Base-by-base conservation (phyloP, 345 rosid species). In the Citrus medica region DNA sequence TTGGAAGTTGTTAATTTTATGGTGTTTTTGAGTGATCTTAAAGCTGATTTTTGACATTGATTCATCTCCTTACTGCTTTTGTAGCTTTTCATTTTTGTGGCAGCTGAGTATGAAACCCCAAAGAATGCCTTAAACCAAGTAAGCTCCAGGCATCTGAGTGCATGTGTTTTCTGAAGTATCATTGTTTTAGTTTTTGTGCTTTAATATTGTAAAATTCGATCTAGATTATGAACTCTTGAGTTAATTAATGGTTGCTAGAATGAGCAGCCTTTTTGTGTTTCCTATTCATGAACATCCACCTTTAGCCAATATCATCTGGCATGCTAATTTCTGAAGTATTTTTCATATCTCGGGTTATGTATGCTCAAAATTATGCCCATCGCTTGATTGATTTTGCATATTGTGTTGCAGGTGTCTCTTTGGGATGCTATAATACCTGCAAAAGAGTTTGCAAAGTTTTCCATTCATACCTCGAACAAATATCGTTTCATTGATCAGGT, bases 401-500 rank as follows among this genome's bases (percentile, higher is more conserved):
- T 76, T 40, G 42, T 78, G 56, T 35, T 32, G 71, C 79, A 97
- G 99, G 90, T 93, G 9, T 97, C 99, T 17, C 87, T 97, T 76
- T 97, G 99, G 99, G 99, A 97, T 83, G 94, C 89, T 6, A 94
- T 97, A 27, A 92, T 97, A 78, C 94, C 97, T 53, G 69, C 82
- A 66, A 91, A 94, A 84, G 99, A 92, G 82, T 83, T 87, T 64
- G 98, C 97, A 2, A 94, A 88, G 80, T 94, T 97, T 81, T 81
- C 92, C 90, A 80, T 87, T 73, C 93, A 90, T 63, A 86, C 90
- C 55, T 85, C 92, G 42, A 97, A 93, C 89, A 94, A 94, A 81
- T 97, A 97, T 71, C 98, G 97, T 8, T 92, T 97, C 83, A 86
- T 94, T 74, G 99, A 97, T 79, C 99, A 97, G 93, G 98, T 94